Conservation (phyloP, 768 basidiomycete genomes). For the Hygrocybe punicea region DNA sequence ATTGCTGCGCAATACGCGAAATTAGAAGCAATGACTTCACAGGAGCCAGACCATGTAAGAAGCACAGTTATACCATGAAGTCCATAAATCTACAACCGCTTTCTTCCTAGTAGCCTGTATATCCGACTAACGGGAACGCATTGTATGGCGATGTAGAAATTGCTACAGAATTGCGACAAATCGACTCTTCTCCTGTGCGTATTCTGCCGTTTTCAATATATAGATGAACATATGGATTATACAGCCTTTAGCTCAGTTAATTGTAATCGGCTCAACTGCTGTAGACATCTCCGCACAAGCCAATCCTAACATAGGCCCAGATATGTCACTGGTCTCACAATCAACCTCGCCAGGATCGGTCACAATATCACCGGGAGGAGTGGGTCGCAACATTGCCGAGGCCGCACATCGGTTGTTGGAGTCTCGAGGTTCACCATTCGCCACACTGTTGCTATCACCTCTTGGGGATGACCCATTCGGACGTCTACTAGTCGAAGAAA, state of each 20-base stretch:
- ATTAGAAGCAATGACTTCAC: conserved; percentile 26
- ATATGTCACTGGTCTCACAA: conserved; percentile 39
- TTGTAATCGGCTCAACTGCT: conserved; percentile 84
- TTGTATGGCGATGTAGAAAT: background rate
- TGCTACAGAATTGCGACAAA: background rate
- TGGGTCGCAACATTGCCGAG: conserved; percentile 93
- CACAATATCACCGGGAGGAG: conserved; percentile 75
- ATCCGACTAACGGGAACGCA: background rate
- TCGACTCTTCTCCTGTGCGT: background rate
- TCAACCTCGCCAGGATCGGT: conserved; percentile 83
- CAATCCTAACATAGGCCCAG: conserved; percentile 23
- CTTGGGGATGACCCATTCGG: conserved; percentile 80
- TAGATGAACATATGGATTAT: background rate
- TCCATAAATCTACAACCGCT: too few relatives aligned
- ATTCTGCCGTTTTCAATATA: background rate
- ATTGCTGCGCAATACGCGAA: conserved; percentile 76
- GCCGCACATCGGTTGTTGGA: conserved; percentile 68
- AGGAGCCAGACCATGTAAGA: conserved; percentile 32
- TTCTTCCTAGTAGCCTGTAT: background rate
- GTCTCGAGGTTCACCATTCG: conserved; percentile 36
- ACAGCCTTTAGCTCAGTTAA: conserved; percentile 43
- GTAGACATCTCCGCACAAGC: conserved; percentile 77
- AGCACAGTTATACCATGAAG: background rate
- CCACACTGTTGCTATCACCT: conserved; percentile 62
- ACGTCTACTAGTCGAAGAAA: conserved; percentile 56